Evolutionary conservation across 345 rosid genomes (phyloP).

Genomic region (Populus pruinosa): DNA sequence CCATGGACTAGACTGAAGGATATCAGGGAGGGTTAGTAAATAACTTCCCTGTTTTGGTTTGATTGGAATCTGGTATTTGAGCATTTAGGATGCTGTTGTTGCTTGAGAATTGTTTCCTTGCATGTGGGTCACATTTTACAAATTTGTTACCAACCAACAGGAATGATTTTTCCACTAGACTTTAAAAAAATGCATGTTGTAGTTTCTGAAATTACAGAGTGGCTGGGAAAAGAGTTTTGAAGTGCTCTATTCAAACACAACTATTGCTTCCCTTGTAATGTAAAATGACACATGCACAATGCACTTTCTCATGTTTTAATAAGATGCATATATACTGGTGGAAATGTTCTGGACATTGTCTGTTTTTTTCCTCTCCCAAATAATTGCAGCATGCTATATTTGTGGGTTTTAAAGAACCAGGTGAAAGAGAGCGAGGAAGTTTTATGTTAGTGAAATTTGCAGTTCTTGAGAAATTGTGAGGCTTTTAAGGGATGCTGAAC

Average conservation of each 20-base stretch:
- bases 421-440: not conserved
- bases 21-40: not conserved
- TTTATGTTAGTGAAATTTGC: not conserved
- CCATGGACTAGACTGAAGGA: not conserved
- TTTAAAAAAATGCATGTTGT: not conserved
- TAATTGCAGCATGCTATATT: not conserved
- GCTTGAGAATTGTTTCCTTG: not conserved
- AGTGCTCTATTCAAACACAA: not conserved
- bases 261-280: not conserved
- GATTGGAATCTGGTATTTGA: not conserved
- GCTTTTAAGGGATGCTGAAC: not conserved
- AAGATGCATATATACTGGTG: not conserved
- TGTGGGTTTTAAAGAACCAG: not conserved
- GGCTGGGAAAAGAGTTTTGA: not conserved
- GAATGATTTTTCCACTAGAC: not conserved
- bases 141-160: not conserved
- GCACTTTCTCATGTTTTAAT: not conserved
- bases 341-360: not conserved
- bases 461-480: not conserved
- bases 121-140: not conserved
- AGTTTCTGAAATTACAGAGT: not conserved
- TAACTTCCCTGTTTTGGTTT: not conserved
- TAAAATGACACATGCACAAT: not conserved
- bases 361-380: not conserved
- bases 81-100: not conserved